Base-by-base conservation (phyloP, 768 basidiomycete species). In the Tricholoma terreum region DNA sequence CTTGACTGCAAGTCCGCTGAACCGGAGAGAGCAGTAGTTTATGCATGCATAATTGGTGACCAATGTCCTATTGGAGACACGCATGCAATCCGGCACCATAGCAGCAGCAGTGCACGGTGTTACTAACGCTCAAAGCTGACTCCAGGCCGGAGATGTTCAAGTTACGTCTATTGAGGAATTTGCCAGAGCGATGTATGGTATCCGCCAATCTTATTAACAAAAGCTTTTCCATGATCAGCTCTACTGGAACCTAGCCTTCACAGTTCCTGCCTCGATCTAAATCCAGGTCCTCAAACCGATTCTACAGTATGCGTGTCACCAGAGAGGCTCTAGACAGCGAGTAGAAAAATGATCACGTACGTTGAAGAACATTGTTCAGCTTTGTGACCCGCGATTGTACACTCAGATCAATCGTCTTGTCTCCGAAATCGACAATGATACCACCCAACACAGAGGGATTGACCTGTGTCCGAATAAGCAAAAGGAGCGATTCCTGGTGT, bases 341-440 rank as follows among this genome's bases (percentile, higher is more conserved):
- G 50, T 24, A 36, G 4, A 53, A 46, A 36, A 50, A 45, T 8
- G 12, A 45, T 8, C 17, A 78, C 90, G 62, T 73, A 92, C 94
- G 85, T 70, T 89, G 83, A 51, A 98, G 79, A 67, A 89, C 82
- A 63, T 84, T 84, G 82, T 98, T 98, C 69, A 98, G 84, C 75
- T 94, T 96, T 71, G 87, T 96, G 67, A 98, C 93, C 54, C 92
- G 91, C 33, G 92, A 93, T 50, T 86, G 87, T 55, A 96, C 94
- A 65, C 92, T 95, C 58, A 98, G 83, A 76, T 99, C 97, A 66
- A 99, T 90, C 53, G 93, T 94, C 81, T 96, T 96, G 80, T 98
- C 97, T 61, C 94, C 96, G 69, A 99, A 94, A 77, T 99, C 97
- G 50, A 99, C 88, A 59, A 98, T 81, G 58, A 98, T 73, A 51